phyloP scores from a whole-genome alignment of 208 protist genomes.

The Crithidia thermophila region DNA sequence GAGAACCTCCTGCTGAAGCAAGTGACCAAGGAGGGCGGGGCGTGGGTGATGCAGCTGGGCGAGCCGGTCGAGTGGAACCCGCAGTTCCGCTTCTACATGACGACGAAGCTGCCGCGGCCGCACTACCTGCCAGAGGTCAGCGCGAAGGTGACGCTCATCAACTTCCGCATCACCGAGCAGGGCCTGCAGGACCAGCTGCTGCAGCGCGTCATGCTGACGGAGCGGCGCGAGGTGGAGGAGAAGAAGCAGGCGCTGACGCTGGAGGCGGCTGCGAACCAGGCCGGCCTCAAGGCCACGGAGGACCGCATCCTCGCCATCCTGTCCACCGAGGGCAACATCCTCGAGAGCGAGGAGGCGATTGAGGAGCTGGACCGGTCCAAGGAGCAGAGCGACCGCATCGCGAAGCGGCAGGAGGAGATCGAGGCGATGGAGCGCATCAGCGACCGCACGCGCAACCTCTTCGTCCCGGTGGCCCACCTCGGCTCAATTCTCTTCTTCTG shows the following conservation, averaged over 20 bases:
- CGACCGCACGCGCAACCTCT: conserved; percentile 95
- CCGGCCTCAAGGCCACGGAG: conserved; percentile 88
- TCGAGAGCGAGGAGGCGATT: conserved; percentile 96
- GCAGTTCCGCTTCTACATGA: conserved; percentile 98
- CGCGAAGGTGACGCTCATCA: conserved; percentile 97
- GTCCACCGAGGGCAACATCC: conserved; percentile 90
- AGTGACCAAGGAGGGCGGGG: conserved; percentile 89
- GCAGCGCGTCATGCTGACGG: conserved; percentile 94
- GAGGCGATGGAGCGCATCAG: conserved; percentile 97
- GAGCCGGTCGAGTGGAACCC: conserved; percentile 97
- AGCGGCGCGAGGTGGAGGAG: conserved; percentile 95
- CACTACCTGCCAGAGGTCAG: conserved; percentile 97
- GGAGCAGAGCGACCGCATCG: conserved; percentile 95
- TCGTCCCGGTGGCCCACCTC: conserved; percentile 95
- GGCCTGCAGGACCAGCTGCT: conserved; percentile 97
- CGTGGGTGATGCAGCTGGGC: conserved; percentile 94
- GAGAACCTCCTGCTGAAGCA: conserved; percentile 97
- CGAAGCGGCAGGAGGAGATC: conserved; percentile 94
- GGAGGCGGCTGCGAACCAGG: conserved; percentile 90
- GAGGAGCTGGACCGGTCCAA: conserved; percentile 95
- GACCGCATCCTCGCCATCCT: conserved; percentile 93
- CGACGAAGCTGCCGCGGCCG: conserved; percentile 97
- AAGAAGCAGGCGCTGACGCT: conserved; percentile 96
- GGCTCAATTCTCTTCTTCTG: conserved; percentile 98
- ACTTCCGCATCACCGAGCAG: conserved; percentile 97